A percentile compares a stretch with the other conserved stretches of the same genome.
phyloP scores from a whole-genome alignment of 2,329 filamentous ascomycete genomes.

The Leptodontidium sp. region DNA sequence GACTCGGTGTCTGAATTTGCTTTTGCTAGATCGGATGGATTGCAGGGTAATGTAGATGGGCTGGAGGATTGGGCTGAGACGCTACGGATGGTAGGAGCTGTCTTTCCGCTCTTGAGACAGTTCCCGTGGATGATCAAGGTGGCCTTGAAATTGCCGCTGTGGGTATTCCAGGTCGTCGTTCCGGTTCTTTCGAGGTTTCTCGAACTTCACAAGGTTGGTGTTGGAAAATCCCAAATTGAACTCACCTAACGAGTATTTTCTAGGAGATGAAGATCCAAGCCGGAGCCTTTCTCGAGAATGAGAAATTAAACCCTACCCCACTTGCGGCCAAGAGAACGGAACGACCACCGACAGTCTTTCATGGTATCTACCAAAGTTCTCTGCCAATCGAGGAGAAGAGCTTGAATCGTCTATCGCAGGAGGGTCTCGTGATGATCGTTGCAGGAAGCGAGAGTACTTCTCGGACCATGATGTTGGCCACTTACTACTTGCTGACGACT shows the following conservation, averaged over 20 bases:
- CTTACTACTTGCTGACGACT: conserved; percentile 48
- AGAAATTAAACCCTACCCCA: conserved; percentile 20
- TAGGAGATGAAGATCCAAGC: conserved; percentile 24
- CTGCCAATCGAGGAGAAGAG: conserved; percentile 48
- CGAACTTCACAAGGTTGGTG: conserved; percentile 24
- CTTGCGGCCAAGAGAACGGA: conserved; percentile 18
- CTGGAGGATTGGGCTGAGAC: conserved; percentile 29
- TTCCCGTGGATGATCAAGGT: conserved; percentile 24
- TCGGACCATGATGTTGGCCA: conserved; percentile 46
- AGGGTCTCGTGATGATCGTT: conserved; percentile 45
- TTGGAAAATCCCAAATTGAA: conserved; percentile 2
- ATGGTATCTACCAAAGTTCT: conserved; percentile 33
- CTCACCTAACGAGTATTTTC: conserved; percentile 10
- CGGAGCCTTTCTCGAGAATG: conserved; percentile 21
- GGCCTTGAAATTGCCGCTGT: conserved; percentile 26
- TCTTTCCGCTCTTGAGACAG: conserved; percentile 25
- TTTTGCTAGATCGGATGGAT: conserved; percentile 14
- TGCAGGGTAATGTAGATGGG: conserved; percentile 22
- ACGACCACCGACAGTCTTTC: conserved; percentile 34
- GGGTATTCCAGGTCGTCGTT: conserved; percentile 29
- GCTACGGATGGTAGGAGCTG: conserved; percentile 22
- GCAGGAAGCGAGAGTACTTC: conserved; percentile 50
- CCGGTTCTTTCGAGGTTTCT: conserved; percentile 33
- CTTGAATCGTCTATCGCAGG: conserved; percentile 44
- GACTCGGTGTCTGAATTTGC: conserved; percentile 27